These are phyloP conservation scores for Fragosphaeria purpurea DNA, from an alignment of 2,329 filamentous ascomycete genomes.

Conservation along the genomic window DNA sequence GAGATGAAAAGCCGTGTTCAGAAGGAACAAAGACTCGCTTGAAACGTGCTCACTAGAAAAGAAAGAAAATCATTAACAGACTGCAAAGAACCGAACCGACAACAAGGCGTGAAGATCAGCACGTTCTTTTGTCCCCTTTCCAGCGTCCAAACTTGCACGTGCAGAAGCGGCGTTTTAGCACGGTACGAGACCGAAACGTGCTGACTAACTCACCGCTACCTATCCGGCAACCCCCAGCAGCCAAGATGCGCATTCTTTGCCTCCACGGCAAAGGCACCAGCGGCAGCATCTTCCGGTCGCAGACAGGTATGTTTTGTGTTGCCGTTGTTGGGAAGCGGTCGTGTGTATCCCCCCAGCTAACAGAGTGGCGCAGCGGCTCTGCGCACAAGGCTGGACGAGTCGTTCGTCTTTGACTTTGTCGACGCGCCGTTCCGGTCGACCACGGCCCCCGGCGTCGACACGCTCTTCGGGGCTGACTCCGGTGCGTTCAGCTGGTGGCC, in stretches of 20 bases:
- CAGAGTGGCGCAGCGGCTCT: constrained; percentile 20
- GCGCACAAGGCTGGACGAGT: constrained; percentile 21
- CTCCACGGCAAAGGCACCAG: constrained; percentile 29
- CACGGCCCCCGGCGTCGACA: constrained; percentile 24
- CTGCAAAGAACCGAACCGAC: too few species aligned
- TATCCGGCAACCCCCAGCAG: too few species aligned
- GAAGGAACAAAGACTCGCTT: neutral
- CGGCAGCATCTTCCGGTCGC: constrained; percentile 25
- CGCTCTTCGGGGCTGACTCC: constrained; percentile 17
- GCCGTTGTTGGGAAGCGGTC: neutral
- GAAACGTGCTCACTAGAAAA: too few species aligned
- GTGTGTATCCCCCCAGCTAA: neutral
- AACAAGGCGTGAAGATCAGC: too few species aligned
- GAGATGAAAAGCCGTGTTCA: constrained; percentile 1
- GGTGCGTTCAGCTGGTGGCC: constrained; percentile 23
- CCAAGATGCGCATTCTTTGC: constrained; percentile 24
- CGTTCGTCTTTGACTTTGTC: constrained; percentile 24
- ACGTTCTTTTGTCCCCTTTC: too few species aligned
- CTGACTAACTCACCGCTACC: too few species aligned
- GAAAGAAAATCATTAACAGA: too few species aligned
- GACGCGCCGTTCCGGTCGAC: constrained; percentile 22
- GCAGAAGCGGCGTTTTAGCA: too few species aligned
- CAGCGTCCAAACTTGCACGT: too few species aligned
- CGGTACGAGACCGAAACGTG: too few species aligned
- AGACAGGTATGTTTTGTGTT: constrained; percentile 21